Base-by-base conservation (phyloP, 2,329 filamentous ascomycete species). In the Gaeumannomyces sp. region DNA sequence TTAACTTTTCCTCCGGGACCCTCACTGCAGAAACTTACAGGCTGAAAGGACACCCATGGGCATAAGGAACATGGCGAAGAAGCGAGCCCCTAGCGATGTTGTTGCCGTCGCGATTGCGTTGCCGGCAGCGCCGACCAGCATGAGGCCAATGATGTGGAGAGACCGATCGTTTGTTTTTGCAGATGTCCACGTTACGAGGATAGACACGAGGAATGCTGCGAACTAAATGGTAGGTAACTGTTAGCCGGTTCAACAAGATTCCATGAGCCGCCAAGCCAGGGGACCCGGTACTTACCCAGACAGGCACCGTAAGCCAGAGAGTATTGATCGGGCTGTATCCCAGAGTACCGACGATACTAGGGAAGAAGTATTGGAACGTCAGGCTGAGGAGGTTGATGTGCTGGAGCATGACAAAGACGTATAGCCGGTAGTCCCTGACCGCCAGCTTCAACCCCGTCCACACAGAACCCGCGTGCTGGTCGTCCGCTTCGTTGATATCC, bases 291-390 rank as follows among this genome's bases (percentile, higher is more conserved):
- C 72, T 61, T 66, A 79, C 76, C 85, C 84, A 88, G 0, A 84
- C 82, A 0, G 83, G 83, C 0, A 78, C 83, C 1, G 84, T 87
- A n/a, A 87, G 76, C 64, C 85, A 80, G 0, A 88, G 75, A 0
- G 85, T 86, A 19, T 78, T 74, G 60, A 85, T 81, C 29, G 74
- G 80, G 10, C 78, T 77, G 71, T 85, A 89, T 0, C 85, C 84
- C 0, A 89, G 78, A 0, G 84, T 87, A 59, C 84, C 79, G 1
- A 89, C 83, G 57, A 89, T 86, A 0, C 81, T 84, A 0, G 87
- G 87, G 73, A 89, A 89, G 75, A 88, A 88, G 71, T 88, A 88
- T 60, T 86, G 84, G 69, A 88, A 87, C 1, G 81, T 83, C 69
- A 85, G 82, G 0, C 79, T 78, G 1, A 84, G 73, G 22, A 85